Conservation (phyloP, 352 stramenopile genomes). For the Aphanomyces stellatus region DNA sequence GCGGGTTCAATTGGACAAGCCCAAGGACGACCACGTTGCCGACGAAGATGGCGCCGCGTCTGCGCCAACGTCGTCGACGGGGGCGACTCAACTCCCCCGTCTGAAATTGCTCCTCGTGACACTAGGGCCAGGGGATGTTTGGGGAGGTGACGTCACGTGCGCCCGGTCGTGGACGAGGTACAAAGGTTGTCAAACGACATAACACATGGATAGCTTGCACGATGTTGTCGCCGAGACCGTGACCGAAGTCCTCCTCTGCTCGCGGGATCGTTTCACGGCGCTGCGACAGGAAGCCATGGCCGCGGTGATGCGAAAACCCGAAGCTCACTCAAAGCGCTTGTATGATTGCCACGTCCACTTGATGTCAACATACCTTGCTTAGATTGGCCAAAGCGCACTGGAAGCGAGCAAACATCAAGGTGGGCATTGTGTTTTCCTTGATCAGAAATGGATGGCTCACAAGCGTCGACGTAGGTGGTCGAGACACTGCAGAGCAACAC, state of each 20-base stretch:
- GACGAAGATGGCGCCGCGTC: too few species aligned
- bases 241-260: not conserved
- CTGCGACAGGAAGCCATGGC: not conserved
- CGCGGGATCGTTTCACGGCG: not conserved
- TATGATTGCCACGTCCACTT: not conserved
- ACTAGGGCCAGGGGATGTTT: constrained; percentile 10
- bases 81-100: not conserved
- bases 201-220: not conserved
- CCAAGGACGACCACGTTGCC: too few species aligned
- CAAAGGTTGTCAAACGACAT: not conserved
- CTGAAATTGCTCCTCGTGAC: too few species aligned
- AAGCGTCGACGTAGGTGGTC: not conserved
- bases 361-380: constrained; percentile 1
- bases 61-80: not conserved
- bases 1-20: not conserved
- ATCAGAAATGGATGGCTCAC: too few species aligned
- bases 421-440: not conserved
- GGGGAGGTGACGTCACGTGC: constrained; percentile 9
- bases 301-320: not conserved
- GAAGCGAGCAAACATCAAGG: constrained; percentile 14
- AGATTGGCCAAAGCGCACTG: constrained; percentile 19
- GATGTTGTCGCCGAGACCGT: not conserved
- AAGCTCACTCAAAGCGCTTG: constrained; percentile 8
- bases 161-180: not conserved
- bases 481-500: too few species aligned